Base-by-base conservation (phyloP, 768 basidiomycete genomes). In the Filobasidium wieringae region DNA sequence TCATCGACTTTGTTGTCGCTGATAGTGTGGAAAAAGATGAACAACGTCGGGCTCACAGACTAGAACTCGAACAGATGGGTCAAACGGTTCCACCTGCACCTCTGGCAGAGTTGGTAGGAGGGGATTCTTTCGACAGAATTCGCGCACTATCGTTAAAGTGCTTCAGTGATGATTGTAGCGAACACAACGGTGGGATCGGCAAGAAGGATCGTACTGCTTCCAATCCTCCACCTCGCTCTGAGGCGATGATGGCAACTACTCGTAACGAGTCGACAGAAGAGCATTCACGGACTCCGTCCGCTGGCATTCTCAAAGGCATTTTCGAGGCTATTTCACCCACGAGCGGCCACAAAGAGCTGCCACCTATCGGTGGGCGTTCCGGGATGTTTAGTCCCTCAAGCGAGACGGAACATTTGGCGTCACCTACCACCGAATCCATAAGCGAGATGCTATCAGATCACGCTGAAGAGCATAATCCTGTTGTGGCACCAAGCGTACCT, bases 21-120 rank as follows among this genome's bases (percentile, higher is more conserved):
- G 74, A 74, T 57, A 73, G 70, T 1, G 43, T 69, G 45, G 70
- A 73, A 51, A 53, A 64, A 34, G 72, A 76, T 45, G 69, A 71
- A 37, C 65, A 69, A 29, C 59, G 63, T 33, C 60, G 67, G 40
- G 47, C 63, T 58, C 43, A 47, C 14, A 2, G 43, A 4, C 19
- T 26, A 19, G 43, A 47, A 27, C 43, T 47, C 14, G 43, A 47
- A 22, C 17, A 64, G 4, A 62, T 60, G 17, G 40, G 17, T 41
- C 4, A 27, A 24, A 37, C 17, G 26, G 1, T 49, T 33, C 31
- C 43, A 33, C 27, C 58, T 12, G 47, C 57, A 24, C 53, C 62
- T 4, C 31, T 47, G 26, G 47, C 56, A 22, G 56, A 57, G 37
- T 43, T 50, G 17, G 49, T 57, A 4, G 56, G 40, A n/a, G 43